Base-by-base conservation (phyloP, 164 flowering plant genomes). In the Chimonanthus salicifolius region DNA sequence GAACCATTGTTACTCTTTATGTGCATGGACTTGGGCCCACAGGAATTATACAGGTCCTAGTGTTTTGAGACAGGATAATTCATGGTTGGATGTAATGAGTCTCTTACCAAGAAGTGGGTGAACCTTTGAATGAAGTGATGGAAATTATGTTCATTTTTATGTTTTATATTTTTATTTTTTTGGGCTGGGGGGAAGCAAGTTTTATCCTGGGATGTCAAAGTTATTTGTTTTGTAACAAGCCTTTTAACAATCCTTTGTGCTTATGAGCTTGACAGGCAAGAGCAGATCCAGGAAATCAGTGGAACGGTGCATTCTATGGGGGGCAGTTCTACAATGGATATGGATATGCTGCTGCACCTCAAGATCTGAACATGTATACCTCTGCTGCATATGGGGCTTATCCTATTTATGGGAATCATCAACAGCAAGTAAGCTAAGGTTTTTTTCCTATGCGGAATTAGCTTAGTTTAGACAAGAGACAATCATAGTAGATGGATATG, bases 341-440 rank as follows among this genome's bases (percentile, higher is more conserved):
- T 71, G 67, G 92, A 5, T 91, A 90, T 83, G 85, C 85, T 67
- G 13, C 82, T 72, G 83, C 90, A 43, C 90, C 87, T 75, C 88
- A 86, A 64, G 91, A 90, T 78, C 95, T 92, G 67, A 75, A 75
- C 80, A 84, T 91, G 91, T 91, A 94, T 65, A 84, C 83, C 6
- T 85, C 89, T 0, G 79, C 65, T 21, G 46, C 92, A 2, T 91
- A 91, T 75, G 98, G 91, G 51, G 84, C 89, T 58, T 93, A 93
- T 70, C 92, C 96, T 6, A 54, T 87, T 63, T 89, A 91, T 74
- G 95, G 94, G 20, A 84, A 79, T 75, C 88, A 88, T 76, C 95
- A 92, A 66, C 96, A 93, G 51, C 94, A 93, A 88, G 98, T 91
- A 72, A 91, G 91, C 90, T 91, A 81, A 87, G 20, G 15, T 13